These are phyloP conservation scores for Penicillium coffeae DNA, from an alignment of 495 filamentous ascomycete species.

Conservation along the genomic window DNA sequence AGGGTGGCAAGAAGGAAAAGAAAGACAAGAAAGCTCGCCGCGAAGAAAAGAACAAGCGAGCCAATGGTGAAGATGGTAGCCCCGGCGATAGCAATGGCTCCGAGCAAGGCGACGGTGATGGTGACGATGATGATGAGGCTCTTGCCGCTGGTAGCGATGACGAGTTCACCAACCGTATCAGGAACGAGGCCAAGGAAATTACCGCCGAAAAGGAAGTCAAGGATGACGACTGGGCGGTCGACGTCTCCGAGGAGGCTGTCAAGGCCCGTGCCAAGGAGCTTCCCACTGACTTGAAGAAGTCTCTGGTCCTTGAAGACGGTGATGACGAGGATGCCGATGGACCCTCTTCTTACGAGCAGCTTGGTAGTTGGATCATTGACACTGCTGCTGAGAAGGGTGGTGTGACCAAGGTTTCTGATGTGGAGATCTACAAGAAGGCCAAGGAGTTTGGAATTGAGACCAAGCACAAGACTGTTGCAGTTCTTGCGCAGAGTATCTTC, in stretches of 20 bases:
- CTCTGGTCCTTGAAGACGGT: conserved; percentile 77
- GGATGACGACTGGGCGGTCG: conserved; percentile 90
- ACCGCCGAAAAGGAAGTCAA: conserved; percentile 61
- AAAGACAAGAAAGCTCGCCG: conserved; percentile 78
- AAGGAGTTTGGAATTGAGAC: conserved; percentile 88
- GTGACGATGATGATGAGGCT: conserved; percentile 65
- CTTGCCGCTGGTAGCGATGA: conserved; percentile 84
- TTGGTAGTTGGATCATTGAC: conserved; percentile 87
- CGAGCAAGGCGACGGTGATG: conserved; percentile 60
- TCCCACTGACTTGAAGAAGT: conserved; percentile 84
- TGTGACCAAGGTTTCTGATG: conserved; percentile 71
- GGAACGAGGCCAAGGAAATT: conserved; percentile 73
- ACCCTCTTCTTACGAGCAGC: conserved; percentile 80
- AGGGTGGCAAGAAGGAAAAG: conserved; percentile 95
- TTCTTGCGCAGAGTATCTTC: conserved; percentile 91
- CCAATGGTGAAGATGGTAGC: conserved; percentile 69
- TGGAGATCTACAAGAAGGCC: conserved; percentile 93
- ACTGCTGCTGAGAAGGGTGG: conserved; percentile 67
- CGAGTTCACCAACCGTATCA: conserved; percentile 85
- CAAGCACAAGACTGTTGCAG: conserved; percentile 91
- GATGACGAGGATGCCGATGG: conserved; percentile 83
- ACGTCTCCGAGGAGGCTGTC: conserved; percentile 92
- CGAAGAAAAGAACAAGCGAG: conserved; percentile 63
- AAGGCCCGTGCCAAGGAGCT: conserved; percentile 88
- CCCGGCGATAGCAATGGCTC: conserved; percentile 71